A percentile compares a stretch with the other conserved stretches of the same genome.
These are phyloP conservation scores for Aspergillus vadensis DNA, from an alignment of 2,329 filamentous ascomycete genomes.

Conservation along the genomic window DNA sequence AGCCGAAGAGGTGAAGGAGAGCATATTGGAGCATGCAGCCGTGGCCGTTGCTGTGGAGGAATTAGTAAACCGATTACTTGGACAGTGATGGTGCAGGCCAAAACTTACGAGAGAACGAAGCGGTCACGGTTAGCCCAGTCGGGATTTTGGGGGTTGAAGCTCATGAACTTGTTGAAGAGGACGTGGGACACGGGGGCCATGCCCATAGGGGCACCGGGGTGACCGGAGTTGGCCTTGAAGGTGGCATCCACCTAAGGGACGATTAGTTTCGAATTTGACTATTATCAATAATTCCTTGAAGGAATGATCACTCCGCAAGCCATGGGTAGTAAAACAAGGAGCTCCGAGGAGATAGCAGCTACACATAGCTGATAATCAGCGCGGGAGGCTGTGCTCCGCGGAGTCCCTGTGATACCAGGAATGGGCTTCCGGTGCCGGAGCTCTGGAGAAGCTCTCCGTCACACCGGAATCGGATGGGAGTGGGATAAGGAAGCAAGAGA, in stretches of 20 bases:
- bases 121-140: constrained; percentile 96
- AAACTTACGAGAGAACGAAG: constrained; percentile 95
- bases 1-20: constrained; percentile 94
- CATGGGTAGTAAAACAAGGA: neutral
- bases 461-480: neutral
- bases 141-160: constrained; percentile 99
- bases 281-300: too few relatives aligned
- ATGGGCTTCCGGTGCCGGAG: neutral
- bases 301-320: neutral
- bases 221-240: constrained; percentile 91
- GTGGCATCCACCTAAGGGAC: constrained; percentile 87
- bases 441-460: neutral
- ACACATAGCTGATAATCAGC: neutral
- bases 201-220: constrained; percentile 97
- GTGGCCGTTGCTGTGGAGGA: constrained; percentile 78
- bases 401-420: neutral
- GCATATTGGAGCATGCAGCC: constrained; percentile 99
- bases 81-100: neutral
- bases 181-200: constrained; percentile 96
- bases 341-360: neutral
- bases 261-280: constrained; percentile 13
- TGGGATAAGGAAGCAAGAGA: constrained; percentile 12
- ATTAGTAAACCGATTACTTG: constrained; percentile 12
- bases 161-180: constrained; percentile 99
- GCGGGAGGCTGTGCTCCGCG: neutral